A percentile compares a stretch with the other conserved stretches of the same genome.
Conservation (phyloP, 306 rosid genomes). For the Urtica urens region DNA sequence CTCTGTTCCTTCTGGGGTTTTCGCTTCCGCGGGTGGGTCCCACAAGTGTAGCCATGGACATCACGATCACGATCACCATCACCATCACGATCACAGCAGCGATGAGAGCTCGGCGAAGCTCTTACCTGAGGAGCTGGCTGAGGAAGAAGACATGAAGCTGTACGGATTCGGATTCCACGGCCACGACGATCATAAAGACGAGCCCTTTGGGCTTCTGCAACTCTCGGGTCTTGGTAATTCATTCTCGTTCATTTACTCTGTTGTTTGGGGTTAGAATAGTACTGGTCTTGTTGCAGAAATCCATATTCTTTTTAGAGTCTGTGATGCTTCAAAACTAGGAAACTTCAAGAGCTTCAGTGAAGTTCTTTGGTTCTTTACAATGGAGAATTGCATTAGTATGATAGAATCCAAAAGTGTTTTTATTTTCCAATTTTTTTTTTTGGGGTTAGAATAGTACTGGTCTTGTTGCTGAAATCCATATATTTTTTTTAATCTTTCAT, state of each 20-base stretch:
- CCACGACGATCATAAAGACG: slow-evolving; percentile 23
- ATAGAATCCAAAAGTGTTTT: too few relatives aligned
- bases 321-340: too few relatives aligned
- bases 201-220: slow-evolving; percentile 25
- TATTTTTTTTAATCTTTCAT: too few relatives aligned
- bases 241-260: not conserved
- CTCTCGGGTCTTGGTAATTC: slow-evolving; percentile 55
- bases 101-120: not conserved
- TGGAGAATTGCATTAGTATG: too few relatives aligned
- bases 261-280: not conserved
- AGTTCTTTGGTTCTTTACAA: too few relatives aligned
- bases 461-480: too few relatives aligned
- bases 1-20: slow-evolving; percentile 15
- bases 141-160: slow-evolving; percentile 86
- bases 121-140: slow-evolving; percentile 90
- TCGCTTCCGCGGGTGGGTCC: slow-evolving; percentile 18
- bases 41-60: slow-evolving; percentile 30
- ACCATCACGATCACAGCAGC: slow-evolving; percentile 12
- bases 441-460: too few relatives aligned
- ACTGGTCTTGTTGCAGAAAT: too few relatives aligned
- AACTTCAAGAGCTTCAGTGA: too few relatives aligned
- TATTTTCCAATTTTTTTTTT: too few relatives aligned
- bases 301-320: too few relatives aligned
- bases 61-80: slow-evolving; percentile 7
- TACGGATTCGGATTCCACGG: slow-evolving; percentile 50